A percentile compares a stretch with the other conserved stretches of the same genome.
Evolutionary conservation across 2,329 filamentous ascomycete genomes (phyloP).

Genomic region (Sporothrix curviconia): DNA sequence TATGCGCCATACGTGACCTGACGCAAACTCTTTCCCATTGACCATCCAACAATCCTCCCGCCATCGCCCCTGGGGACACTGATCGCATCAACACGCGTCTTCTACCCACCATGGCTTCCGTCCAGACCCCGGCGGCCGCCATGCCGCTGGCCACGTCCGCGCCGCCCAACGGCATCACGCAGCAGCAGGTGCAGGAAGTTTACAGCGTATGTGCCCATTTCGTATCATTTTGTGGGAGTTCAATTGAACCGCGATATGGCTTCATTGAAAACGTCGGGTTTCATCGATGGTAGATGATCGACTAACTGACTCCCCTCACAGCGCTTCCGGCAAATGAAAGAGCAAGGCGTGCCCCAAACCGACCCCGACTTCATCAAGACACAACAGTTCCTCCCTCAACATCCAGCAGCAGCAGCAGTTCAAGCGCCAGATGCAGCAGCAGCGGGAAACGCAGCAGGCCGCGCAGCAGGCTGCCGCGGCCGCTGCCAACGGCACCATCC

Average conservation of each 20-base stretch:
- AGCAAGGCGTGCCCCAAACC: slow-evolving; percentile 68
- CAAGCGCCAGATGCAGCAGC: slow-evolving; percentile 34
- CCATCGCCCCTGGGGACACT: background rate
- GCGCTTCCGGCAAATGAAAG: slow-evolving; percentile 88
- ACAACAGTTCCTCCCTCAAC: slow-evolving; percentile 64
- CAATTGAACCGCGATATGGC: no score
- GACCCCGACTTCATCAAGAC: slow-evolving; percentile 86
- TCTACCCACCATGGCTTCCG: slow-evolving; percentile 63
- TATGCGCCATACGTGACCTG: slow-evolving; percentile 12
- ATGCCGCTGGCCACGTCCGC: slow-evolving; percentile 59
- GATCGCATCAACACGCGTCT: background rate
- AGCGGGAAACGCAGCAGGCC: slow-evolving; percentile 27
- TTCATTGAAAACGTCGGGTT: no score
- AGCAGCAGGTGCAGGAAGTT: slow-evolving; percentile 71
- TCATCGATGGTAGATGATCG: no score
- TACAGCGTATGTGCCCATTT: slow-evolving; percentile 26
- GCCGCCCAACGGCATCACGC: slow-evolving; percentile 62
- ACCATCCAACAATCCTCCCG: background rate
- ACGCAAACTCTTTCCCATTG: background rate
- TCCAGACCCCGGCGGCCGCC: slow-evolving; percentile 60
- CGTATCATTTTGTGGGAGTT: background rate
- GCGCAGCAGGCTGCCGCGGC: slow-evolving; percentile 23
- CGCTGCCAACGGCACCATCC: slow-evolving; percentile 39
- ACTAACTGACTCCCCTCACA: slow-evolving; percentile 31
- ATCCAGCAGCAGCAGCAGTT: slow-evolving; percentile 42